Conservation (phyloP, 1,284 basidiomycete species). For the Ustilago hordei region DNA sequence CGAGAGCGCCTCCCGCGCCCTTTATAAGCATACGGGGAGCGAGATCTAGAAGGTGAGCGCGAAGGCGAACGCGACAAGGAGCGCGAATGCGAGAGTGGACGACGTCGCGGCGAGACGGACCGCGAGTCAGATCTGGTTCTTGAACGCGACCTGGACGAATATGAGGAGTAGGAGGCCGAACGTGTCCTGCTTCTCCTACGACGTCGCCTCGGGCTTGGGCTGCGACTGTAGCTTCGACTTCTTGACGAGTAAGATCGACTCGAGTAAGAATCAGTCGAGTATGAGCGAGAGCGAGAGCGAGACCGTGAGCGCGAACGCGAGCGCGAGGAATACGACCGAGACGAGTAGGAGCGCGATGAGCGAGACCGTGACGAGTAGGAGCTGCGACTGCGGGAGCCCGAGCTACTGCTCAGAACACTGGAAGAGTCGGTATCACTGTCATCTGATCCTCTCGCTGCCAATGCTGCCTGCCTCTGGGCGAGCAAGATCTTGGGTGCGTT, state of each 20-base stretch:
- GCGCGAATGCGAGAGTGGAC: conserved; percentile 21
- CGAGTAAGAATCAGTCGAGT: conserved; percentile 37
- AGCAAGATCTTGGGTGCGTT: conserved; percentile 90
- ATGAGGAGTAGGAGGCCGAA: conserved; percentile 44
- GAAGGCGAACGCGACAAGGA: conserved; percentile 19
- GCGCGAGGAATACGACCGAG: conserved; percentile 14
- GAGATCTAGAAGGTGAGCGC: conserved; percentile 18
- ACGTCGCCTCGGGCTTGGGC: conserved; percentile 14
- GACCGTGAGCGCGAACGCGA: conserved; percentile 12
- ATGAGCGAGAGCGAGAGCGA: conserved; percentile 30
- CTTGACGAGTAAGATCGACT: conserved; percentile 39
- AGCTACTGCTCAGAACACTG: conserved; percentile 39
- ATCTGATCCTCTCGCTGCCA: conserved; percentile 49
- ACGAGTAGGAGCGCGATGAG: conserved; percentile 38
- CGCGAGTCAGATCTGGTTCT: conserved; percentile 34
- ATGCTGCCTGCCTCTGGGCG: conserved; percentile 81
- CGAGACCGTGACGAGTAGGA: conserved; percentile 41
- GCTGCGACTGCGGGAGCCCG: conserved; percentile 33
- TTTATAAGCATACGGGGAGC: conserved; percentile 13
- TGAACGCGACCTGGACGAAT: conserved; percentile 36
- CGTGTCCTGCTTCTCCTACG: conserved; percentile 33
- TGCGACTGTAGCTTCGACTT: conserved; percentile 25
- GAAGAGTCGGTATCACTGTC: conserved; percentile 48
- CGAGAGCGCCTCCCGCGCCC: conserved; percentile 24
- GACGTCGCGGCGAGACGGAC: conserved; percentile 14